Percentiles rank a stretch among this genome's conserved stretches.
Evolutionary conservation across 2,329 filamentous ascomycete species (phyloP).

Genomic region (Fusarium bulbicola): DNA sequence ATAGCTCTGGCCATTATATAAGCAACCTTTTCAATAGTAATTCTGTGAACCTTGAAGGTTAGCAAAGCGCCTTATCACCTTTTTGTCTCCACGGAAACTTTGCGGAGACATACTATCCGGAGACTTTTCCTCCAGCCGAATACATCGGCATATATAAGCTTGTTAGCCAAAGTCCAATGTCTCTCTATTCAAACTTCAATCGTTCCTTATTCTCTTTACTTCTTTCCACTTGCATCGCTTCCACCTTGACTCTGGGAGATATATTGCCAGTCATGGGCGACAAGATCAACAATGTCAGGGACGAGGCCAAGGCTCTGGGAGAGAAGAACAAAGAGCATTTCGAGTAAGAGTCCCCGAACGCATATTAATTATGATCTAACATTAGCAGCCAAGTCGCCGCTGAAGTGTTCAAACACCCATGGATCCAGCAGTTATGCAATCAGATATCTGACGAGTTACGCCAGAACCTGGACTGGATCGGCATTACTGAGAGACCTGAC

Average conservation of each 20-base stretch:
- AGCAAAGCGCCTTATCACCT: accelerated
- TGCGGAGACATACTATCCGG: neutral
- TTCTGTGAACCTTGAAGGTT: neutral
- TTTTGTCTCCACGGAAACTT: neutral
- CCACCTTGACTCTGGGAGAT: accelerated
- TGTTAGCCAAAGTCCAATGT: accelerated
- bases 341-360: accelerated
- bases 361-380: accelerated
- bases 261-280: neutral
- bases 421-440: neutral
- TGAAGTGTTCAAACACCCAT: neutral
- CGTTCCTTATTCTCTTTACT: accelerated
- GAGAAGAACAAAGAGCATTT: neutral
- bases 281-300: neutral
- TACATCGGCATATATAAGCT: neutral
- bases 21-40: too few relatives aligned
- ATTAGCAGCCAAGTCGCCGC: neutral
- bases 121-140: neutral
- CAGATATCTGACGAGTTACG: neutral
- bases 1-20: too few relatives aligned
- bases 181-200: accelerated
- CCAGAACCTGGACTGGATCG: neutral
- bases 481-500: accelerated
- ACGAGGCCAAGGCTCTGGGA: neutral
- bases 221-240: accelerated